Evolutionary conservation across 352 stramenopile species (phyloP).

Genomic region (Thraustochytrium sp.): DNA sequence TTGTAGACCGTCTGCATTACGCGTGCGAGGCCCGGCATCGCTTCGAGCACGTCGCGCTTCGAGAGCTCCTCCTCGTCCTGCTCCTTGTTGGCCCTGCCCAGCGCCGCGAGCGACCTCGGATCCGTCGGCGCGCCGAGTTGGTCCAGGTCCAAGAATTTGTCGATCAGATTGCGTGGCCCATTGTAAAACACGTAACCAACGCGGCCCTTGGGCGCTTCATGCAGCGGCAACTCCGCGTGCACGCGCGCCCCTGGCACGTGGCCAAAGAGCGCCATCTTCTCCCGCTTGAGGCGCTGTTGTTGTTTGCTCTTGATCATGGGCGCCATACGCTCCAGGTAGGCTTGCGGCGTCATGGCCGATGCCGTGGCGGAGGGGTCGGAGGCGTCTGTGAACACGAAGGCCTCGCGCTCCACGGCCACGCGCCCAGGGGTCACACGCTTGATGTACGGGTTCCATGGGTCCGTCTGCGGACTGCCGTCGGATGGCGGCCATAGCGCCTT

Average conservation of each 20-base stretch:
- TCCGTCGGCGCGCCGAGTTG: background rate
- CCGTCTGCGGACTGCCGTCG: background rate
- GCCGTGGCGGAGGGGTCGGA: background rate
- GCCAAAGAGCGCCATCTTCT: conserved; percentile 29
- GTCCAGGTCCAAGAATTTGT: background rate
- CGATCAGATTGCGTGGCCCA: background rate
- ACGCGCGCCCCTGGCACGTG: conserved; percentile 10
- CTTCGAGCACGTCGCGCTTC: background rate
- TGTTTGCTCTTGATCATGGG: background rate
- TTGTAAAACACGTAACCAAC: background rate
- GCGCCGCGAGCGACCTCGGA: background rate
- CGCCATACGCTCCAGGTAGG: background rate
- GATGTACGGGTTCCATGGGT: no score
- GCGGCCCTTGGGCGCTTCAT: background rate
- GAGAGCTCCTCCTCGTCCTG: background rate
- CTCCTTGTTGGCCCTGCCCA: background rate
- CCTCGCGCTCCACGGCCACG: conserved; percentile 20
- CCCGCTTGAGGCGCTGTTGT: background rate
- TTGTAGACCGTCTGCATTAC: background rate
- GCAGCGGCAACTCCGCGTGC: background rate
- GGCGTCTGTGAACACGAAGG: background rate
- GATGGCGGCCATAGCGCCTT: conserved; percentile 17
- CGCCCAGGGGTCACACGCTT: conserved; percentile 12
- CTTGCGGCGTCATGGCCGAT: background rate
- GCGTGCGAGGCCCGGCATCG: background rate